Conservation (phyloP, 1,284 basidiomycete genomes). For the Volvariella volvacea region DNA sequence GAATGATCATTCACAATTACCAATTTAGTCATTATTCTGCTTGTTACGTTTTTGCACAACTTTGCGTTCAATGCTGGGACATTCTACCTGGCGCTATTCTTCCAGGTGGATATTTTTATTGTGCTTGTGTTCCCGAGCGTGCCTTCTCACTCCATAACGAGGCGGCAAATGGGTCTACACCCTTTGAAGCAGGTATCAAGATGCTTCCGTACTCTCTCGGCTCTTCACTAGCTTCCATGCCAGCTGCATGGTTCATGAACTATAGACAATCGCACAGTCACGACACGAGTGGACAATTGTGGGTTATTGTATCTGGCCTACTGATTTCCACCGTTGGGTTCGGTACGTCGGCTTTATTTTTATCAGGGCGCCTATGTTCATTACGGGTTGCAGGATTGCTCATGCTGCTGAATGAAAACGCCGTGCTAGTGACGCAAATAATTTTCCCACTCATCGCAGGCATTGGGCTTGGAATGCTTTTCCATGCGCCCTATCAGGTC, state of each 20-base stretch:
- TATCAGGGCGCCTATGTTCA: slow-evolving; percentile 10
- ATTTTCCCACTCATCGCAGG: slow-evolving; percentile 63
- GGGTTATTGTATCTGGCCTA: slow-evolving; percentile 56
- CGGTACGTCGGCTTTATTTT: slow-evolving; percentile 24
- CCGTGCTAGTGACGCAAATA: slow-evolving; percentile 37
- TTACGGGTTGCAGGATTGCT: slow-evolving; percentile 47
- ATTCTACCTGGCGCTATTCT: slow-evolving; percentile 75
- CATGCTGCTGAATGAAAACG: slow-evolving; percentile 47
- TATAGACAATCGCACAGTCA: slow-evolving; percentile 50
- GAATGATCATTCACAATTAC: slow-evolving; percentile 16
- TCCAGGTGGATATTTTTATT: slow-evolving; percentile 54
- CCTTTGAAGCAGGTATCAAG: slow-evolving; percentile 61
- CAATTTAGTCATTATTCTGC: slow-evolving; percentile 51
- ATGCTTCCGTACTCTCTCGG: slow-evolving; percentile 78
- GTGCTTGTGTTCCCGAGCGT: slow-evolving; percentile 7
- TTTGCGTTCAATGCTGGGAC: slow-evolving; percentile 76
- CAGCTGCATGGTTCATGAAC: slow-evolving; percentile 70
- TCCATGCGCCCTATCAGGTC: slow-evolving; percentile 76
- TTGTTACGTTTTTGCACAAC: slow-evolving; percentile 71
- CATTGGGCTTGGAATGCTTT: slow-evolving; percentile 73
- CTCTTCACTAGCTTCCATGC: slow-evolving; percentile 73
- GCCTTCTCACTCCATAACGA: slow-evolving; percentile 20
- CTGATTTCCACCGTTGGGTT: slow-evolving; percentile 62
- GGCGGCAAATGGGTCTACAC: slow-evolving; percentile 61
- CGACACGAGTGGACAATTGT: slow-evolving; percentile 57